These are phyloP conservation scores for Jamesozyma piceae DNA, from an alignment of 805 yeast genomes.

Conservation along the genomic window DNA sequence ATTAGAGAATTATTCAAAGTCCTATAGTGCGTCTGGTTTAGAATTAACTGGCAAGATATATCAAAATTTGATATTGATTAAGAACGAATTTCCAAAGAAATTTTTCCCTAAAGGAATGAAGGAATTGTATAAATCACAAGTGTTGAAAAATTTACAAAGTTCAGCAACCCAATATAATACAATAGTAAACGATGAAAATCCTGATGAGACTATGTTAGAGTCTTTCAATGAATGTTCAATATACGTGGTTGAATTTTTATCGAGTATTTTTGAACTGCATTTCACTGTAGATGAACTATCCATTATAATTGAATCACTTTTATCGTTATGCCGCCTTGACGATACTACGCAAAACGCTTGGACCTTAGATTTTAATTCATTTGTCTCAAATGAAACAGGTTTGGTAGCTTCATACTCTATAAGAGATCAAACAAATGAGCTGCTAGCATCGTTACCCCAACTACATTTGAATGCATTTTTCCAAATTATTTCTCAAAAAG, in stretches of 20 bases:
- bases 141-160: slow-evolving; percentile 12
- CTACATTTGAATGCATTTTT: background rate
- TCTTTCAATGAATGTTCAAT: slow-evolving; percentile 16
- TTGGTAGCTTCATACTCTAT: slow-evolving; percentile 45
- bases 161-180: background rate
- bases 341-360: slow-evolving; percentile 38
- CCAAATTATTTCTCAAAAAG: slow-evolving; percentile 4
- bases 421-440: slow-evolving; percentile 54
- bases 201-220: slow-evolving; percentile 4
- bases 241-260: slow-evolving; percentile 16
- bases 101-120: slow-evolving; percentile 9
- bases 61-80: slow-evolving; percentile 17
- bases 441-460: slow-evolving; percentile 41
- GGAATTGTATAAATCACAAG: slow-evolving; percentile 8
- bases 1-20: slow-evolving; percentile 4
- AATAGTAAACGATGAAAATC: too few relatives aligned
- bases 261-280: slow-evolving; percentile 8
- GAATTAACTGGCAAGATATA: slow-evolving; percentile 14
- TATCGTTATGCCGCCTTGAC: slow-evolving; percentile 36
- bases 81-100: slow-evolving; percentile 18
- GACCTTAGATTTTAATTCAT: slow-evolving; percentile 53
- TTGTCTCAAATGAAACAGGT: slow-evolving; percentile 68
- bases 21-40: slow-evolving; percentile 2
- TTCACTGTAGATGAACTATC: slow-evolving; percentile 8
- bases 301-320: slow-evolving; percentile 25